Evolutionary conservation across 305 asterid species (phyloP), one percentile per base, ranked within the genome.

Genomic region (Fraxinus platypoda): DNA sequence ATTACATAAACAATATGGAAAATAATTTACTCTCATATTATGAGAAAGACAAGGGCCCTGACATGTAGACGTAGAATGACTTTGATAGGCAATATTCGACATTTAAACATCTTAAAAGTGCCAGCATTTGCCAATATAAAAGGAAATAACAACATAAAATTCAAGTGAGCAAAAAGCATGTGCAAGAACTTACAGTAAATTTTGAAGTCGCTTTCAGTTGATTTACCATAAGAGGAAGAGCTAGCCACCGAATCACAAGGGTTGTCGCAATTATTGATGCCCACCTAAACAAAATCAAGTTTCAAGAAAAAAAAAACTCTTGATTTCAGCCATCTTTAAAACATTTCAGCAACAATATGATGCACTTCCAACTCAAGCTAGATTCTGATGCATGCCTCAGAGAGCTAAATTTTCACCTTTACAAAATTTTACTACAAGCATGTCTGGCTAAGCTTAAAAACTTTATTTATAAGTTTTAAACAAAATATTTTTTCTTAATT

Each of bases 141-240:
- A 64, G 34, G n/a, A 64, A 25, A 64, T 64, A 64, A 64, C 34
- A 64, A 9, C 30, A 2, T 74, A 77, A 25, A 26, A 74, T 70
- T 74, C 81, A 68, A 34, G 71, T 26, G 76, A 37, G 64, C 54
- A 80, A 23, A 23, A 81, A 26, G 37, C 12, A 9, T 23, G 26
- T 43, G 68, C 46, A 84, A 25, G 82, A 71, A 85, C 97, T 93
- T 89, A 95, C 99, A 33, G 96, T 81, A 15, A 94, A 88, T 86
- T 89, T 91, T 35, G 98, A 62, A 73, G 95, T 90, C 78, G 97
- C 82, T 89, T 94, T 95, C 85, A 95, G 85, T 85, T 91, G 95
- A 87, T 93, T 83, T 78, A 95, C 83, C 86, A 91, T 81, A 76
- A 95, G 81, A 25, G 99, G 99, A 88, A 93, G 62, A 78, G 92